Percentiles rank a stretch among this genome's conserved stretches.
phyloP scores from a whole-genome alignment of 176 grass and related monocot species.

The Aegilops umbellulata region DNA sequence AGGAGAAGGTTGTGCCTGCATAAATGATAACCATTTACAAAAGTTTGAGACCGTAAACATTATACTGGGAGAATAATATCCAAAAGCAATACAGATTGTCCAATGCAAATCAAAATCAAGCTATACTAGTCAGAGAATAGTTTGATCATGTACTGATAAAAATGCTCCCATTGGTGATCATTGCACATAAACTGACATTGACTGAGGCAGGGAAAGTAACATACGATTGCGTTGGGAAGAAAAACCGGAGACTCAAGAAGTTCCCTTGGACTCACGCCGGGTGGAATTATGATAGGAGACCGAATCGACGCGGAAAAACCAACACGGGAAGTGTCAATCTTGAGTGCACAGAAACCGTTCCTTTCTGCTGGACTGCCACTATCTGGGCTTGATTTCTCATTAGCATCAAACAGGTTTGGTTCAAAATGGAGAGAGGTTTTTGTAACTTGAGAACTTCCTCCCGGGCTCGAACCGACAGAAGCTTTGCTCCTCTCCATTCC shows the following conservation, averaged over 20 bases:
- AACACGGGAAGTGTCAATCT: slow-evolving; percentile 59
- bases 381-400: slow-evolving; percentile 33
- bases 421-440: slow-evolving; percentile 33
- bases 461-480: not conserved
- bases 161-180: not conserved
- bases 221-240: slow-evolving; percentile 72
- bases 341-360: slow-evolving; percentile 55
- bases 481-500: slow-evolving; percentile 30
- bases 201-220: slow-evolving; percentile 5
- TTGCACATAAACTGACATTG: not conserved
- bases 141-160: not conserved
- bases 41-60: slow-evolving; percentile 10
- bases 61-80: not conserved
- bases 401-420: slow-evolving; percentile 37
- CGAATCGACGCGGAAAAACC: slow-evolving; percentile 36
- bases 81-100: not conserved
- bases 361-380: slow-evolving; percentile 50
- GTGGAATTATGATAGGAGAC: slow-evolving; percentile 76
- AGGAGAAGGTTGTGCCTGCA: slow-evolving; percentile 82
- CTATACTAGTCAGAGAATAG: not conserved
- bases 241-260: slow-evolving; percentile 89
- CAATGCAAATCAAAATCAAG: not conserved
- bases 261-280: slow-evolving; percentile 74
- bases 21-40: slow-evolving; percentile 9
- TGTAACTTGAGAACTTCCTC: slow-evolving; percentile 35